These are phyloP conservation scores for Rosa lucieae DNA, from an alignment of 306 rosid species.

Conservation along the genomic window DNA sequence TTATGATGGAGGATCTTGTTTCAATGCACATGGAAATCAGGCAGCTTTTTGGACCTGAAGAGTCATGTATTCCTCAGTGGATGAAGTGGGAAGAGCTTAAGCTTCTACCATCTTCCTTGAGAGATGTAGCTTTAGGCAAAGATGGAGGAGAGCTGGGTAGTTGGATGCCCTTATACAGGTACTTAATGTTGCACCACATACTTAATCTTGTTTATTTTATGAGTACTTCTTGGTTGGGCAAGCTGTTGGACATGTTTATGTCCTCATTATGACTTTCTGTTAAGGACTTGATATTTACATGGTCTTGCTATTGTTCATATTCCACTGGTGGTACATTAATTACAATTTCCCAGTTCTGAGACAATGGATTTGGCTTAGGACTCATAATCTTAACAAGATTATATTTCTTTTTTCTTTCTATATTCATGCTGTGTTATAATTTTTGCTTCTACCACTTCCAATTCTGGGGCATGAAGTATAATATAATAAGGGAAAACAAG, in stretches of 20 bases:
- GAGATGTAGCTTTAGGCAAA: constrained; percentile 63
- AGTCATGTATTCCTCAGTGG: constrained; percentile 58
- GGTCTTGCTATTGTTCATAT: background rate
- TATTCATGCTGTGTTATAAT: background rate
- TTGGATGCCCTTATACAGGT: constrained; percentile 91
- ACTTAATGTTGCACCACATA: constrained; percentile 20
- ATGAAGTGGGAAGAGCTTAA: constrained; percentile 64
- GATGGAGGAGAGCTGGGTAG: constrained; percentile 66
- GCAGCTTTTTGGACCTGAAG: constrained; percentile 70
- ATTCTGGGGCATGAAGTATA: background rate
- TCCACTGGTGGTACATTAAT: background rate
- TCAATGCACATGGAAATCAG: constrained; percentile 73
- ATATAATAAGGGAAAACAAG: background rate
- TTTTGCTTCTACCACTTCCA: background rate
- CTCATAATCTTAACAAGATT: background rate
- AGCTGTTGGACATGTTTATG: background rate
- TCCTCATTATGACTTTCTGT: background rate
- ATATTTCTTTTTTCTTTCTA: background rate
- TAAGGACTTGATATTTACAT: background rate
- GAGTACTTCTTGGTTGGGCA: background rate
- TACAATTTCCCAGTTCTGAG: background rate
- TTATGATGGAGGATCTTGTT: constrained; percentile 92
- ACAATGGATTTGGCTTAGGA: background rate
- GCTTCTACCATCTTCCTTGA: constrained; percentile 50
- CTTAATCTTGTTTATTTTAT: background rate